phyloP scores from a whole-genome alignment of 78 protist genomes.

The Tieghemostelium lacteum region DNA sequence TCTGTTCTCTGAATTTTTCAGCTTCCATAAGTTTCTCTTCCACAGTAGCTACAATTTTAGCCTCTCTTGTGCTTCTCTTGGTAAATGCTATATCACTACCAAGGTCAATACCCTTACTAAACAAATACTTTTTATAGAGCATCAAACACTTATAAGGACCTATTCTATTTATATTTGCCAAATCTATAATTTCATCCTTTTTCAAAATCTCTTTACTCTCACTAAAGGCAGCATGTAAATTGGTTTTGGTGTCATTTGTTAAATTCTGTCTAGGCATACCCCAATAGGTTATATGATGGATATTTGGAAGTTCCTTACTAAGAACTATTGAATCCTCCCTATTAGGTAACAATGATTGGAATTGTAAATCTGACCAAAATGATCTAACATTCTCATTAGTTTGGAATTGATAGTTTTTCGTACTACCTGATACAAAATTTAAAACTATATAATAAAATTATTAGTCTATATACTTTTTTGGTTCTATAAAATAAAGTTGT shows the following conservation, averaged over 20 bases:
- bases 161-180: neutral
- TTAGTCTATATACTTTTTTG: neutral
- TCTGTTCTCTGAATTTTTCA: neutral
- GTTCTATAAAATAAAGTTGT: neutral
- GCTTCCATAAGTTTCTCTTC: neutral
- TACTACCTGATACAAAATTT: neutral
- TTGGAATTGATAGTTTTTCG: neutral
- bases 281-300: neutral
- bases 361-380: neutral
- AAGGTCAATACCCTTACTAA: neutral
- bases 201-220: neutral
- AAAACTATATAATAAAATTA: neutral
- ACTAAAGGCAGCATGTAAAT: neutral
- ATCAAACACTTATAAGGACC: neutral
- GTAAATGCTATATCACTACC: neutral
- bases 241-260: neutral
- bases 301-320: neutral
- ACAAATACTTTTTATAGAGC: neutral
- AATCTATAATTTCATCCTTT: neutral
- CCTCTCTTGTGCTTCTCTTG: neutral
- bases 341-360: neutral
- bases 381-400: neutral
- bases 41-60: neutral
- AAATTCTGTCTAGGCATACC: slow-evolving; percentile 10
- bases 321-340: too few species aligned